These are phyloP conservation scores for Tubosaeta brunneosetosa DNA, from an alignment of 768 basidiomycete species.

Conservation along the genomic window DNA sequence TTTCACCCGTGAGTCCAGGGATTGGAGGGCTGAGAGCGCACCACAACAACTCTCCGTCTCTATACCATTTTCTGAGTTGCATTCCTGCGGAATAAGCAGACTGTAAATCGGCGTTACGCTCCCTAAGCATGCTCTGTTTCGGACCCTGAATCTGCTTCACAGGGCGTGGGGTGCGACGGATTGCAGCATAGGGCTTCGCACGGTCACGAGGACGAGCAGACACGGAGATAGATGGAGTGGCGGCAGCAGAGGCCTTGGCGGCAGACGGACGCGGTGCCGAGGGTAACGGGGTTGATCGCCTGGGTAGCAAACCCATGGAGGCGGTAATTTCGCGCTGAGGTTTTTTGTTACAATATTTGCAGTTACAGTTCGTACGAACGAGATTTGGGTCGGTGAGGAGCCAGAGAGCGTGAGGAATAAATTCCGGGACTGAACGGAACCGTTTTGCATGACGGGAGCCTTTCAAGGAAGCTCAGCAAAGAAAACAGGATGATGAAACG, in stretches of 20 bases:
- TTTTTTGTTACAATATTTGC: constrained; percentile 74
- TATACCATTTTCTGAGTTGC: constrained; percentile 56
- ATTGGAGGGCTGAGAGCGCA: constrained; percentile 54
- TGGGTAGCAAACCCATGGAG: constrained; percentile 43
- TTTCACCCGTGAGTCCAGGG: constrained; percentile 32
- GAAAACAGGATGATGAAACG: not conserved
- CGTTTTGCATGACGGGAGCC: constrained; percentile 41
- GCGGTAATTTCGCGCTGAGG: constrained; percentile 67
- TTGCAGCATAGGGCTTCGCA: constrained; percentile 37
- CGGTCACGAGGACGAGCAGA: constrained; percentile 20
- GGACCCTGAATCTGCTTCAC: constrained; percentile 34
- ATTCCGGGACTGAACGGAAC: constrained; percentile 83
- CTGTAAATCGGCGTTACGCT: constrained; percentile 62
- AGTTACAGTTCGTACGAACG: constrained; percentile 51
- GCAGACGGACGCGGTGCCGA: constrained; percentile 14
- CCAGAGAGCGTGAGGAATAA: constrained; percentile 82
- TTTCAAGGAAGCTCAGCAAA: constrained; percentile 7
- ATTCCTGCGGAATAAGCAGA: constrained; percentile 45
- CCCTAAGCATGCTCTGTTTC: constrained; percentile 49
- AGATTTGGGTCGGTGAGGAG: constrained; percentile 52
- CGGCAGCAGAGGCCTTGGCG: constrained; percentile 7
- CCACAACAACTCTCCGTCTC: constrained; percentile 71
- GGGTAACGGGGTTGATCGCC: constrained; percentile 32
- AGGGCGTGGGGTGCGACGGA: constrained; percentile 36
- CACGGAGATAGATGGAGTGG: constrained; percentile 17